phyloP scores from a whole-genome alignment of 2,329 filamentous ascomycete species.

The Sporothrix curviconia region DNA sequence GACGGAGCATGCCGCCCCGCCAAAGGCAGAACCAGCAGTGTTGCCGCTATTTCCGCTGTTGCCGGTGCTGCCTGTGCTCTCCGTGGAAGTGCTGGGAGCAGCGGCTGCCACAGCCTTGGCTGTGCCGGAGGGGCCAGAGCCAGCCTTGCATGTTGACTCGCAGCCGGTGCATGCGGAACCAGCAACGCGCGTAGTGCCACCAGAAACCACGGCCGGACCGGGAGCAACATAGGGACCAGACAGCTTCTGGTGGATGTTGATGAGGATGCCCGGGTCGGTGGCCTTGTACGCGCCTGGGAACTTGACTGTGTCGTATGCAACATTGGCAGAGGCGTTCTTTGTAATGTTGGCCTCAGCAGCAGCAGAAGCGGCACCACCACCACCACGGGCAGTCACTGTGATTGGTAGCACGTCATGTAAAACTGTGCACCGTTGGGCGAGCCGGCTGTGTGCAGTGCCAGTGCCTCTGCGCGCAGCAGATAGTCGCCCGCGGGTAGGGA shows the following conservation, averaged over 20 bases:
- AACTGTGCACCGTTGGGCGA: slow-evolving; percentile 29
- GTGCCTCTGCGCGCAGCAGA: slow-evolving; percentile 42
- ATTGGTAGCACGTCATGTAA: slow-evolving; percentile 36
- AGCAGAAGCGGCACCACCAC: too few relatives aligned
- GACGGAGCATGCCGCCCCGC: slow-evolving; percentile 27
- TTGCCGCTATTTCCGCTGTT: slow-evolving; percentile 8
- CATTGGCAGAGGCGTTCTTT: not conserved
- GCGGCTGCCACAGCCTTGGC: slow-evolving; percentile 11
- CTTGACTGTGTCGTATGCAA: slow-evolving; percentile 20
- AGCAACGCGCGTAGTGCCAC: slow-evolving; percentile 35
- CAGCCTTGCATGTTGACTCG: slow-evolving; percentile 34
- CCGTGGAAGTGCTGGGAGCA: slow-evolving; percentile 6
- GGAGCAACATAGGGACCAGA: slow-evolving; percentile 34
- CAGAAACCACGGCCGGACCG: slow-evolving; percentile 36
- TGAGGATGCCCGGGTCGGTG: slow-evolving; percentile 38
- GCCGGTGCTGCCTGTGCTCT: slow-evolving; percentile 6
- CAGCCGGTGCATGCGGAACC: slow-evolving; percentile 36
- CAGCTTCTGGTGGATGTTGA: slow-evolving; percentile 41
- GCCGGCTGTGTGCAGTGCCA: slow-evolving; percentile 41
- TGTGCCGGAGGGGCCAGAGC: slow-evolving; percentile 21
- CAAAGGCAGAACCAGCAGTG: slow-evolving; percentile 30
- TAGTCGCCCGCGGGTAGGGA: slow-evolving; percentile 33
- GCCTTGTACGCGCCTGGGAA: slow-evolving; percentile 40
- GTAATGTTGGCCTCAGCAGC: slow-evolving; percentile 27
- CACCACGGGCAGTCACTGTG: too few relatives aligned